A percentile compares a stretch with the other conserved stretches of the same genome.
Evolutionary conservation across 495 filamentous ascomycete genomes (phyloP).

Genomic region (Margaritispora aquatica): DNA sequence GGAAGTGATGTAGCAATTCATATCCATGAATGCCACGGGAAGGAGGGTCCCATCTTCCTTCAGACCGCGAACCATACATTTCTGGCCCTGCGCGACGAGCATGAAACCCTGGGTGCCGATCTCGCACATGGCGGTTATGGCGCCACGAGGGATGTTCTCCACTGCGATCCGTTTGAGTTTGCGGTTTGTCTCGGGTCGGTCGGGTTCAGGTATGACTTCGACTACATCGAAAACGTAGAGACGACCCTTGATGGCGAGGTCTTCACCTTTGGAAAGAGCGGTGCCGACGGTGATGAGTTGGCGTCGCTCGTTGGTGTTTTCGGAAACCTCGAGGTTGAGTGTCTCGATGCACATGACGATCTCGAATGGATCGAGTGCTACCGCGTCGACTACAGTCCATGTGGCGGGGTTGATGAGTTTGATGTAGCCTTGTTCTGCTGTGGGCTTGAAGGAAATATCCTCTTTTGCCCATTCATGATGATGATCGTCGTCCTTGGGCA

Average conservation of each 20-base stretch:
- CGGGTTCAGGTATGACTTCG: slow-evolving; percentile 83
- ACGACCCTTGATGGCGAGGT: slow-evolving; percentile 74
- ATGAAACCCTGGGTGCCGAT: slow-evolving; percentile 91
- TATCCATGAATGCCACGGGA: slow-evolving; percentile 96
- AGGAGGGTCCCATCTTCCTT: slow-evolving; percentile 90
- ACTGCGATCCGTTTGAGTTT: slow-evolving; percentile 80
- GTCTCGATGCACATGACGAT: slow-evolving; percentile 74
- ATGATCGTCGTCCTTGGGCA: slow-evolving; percentile 78
- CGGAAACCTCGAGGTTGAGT: slow-evolving; percentile 81
- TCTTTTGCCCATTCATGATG: slow-evolving; percentile 75
- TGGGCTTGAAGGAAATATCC: slow-evolving; percentile 59
- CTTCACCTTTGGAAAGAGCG: slow-evolving; percentile 76
- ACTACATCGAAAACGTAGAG: slow-evolving; percentile 92
- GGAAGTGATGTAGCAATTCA: slow-evolving; percentile 83
- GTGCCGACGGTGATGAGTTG: slow-evolving; percentile 82
- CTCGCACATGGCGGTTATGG: slow-evolving; percentile 81
- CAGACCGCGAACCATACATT: slow-evolving; percentile 90
- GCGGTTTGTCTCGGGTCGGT: slow-evolving; percentile 72
- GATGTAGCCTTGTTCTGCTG: slow-evolving; percentile 57
- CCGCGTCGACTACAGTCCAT: slow-evolving; percentile 70
- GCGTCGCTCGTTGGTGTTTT: slow-evolving; percentile 77
- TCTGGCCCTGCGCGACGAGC: slow-evolving; percentile 89
- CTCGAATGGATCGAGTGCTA: slow-evolving; percentile 65
- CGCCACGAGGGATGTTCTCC: slow-evolving; percentile 82
- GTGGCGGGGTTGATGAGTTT: slow-evolving; percentile 70